These are phyloP conservation scores for Aphanocladium album DNA, from an alignment of 2,329 filamentous ascomycete species.

Conservation along the genomic window DNA sequence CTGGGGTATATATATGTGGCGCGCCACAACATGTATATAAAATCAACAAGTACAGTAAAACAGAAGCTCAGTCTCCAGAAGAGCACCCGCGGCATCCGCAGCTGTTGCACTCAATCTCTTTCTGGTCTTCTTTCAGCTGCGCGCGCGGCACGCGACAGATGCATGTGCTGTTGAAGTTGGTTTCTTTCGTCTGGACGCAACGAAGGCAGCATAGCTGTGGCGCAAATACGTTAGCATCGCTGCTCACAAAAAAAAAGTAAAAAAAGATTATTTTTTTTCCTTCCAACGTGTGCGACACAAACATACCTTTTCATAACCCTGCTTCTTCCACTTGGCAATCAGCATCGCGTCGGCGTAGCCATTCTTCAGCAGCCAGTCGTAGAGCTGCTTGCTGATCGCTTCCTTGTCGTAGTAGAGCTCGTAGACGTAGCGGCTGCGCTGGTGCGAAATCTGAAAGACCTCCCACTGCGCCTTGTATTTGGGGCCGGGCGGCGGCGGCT, in stretches of 20 bases:
- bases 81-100: constrained; percentile 91
- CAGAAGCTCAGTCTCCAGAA: constrained; percentile 64
- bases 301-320: constrained; percentile 91
- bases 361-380: constrained; percentile 96
- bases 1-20: not conserved
- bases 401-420: constrained; percentile 98
- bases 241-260: not conserved
- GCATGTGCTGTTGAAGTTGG: constrained; percentile 96
- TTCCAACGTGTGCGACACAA: not conserved
- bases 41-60: not conserved
- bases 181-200: constrained; percentile 99
- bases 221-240: constrained; percentile 20
- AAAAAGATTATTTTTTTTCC: not conserved
- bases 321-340: constrained; percentile 99
- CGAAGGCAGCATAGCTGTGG: constrained; percentile 81
- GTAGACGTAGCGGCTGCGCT: constrained; percentile 89
- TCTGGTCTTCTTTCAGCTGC: constrained; percentile 83
- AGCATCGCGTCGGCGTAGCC: constrained; percentile 90
- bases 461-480: constrained; percentile 95
- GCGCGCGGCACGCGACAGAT: constrained; percentile 92
- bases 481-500: constrained; percentile 69
- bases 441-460: constrained; percentile 94
- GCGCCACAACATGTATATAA: not conserved
- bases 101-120: constrained; percentile 80
- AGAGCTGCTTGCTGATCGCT: constrained; percentile 85